phyloP scores from a whole-genome alignment of 306 rosid genomes.

The Sicyos baderoa region DNA sequence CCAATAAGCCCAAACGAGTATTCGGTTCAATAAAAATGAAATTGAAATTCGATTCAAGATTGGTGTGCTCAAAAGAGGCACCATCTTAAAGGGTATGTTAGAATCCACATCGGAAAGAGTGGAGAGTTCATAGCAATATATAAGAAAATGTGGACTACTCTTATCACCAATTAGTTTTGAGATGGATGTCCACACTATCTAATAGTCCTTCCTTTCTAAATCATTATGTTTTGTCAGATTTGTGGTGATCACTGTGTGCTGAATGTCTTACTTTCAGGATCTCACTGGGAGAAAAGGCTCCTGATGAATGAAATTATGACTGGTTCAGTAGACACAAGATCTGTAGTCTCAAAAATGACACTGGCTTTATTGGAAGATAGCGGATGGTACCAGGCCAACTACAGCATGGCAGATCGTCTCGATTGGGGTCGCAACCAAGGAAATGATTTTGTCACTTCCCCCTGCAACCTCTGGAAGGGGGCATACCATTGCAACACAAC shows the following conservation, averaged over 20 bases:
- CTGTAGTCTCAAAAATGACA: slow-evolving; percentile 97
- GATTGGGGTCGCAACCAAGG: slow-evolving; percentile 99
- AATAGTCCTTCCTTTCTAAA: background rate
- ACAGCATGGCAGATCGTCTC: slow-evolving; percentile 92
- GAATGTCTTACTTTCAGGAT: slow-evolving; percentile 56
- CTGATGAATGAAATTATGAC: slow-evolving; percentile 99
- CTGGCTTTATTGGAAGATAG: slow-evolving; percentile 92
- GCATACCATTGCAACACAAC: slow-evolving; percentile 92
- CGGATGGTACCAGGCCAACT: slow-evolving; percentile 97
- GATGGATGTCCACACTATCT: no score
- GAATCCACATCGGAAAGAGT: no score
- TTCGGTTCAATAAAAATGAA: no score
- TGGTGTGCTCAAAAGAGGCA: no score
- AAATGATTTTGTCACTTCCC: slow-evolving; percentile 73
- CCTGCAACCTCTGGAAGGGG: slow-evolving; percentile 94
- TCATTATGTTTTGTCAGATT: background rate
- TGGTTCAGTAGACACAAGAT: slow-evolving; percentile 96
- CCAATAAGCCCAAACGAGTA: no score
- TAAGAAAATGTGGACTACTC: no score
- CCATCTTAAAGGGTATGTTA: no score
- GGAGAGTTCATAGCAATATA: no score
- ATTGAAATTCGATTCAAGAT: no score
- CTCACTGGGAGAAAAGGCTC: slow-evolving; percentile 98
- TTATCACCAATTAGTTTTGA: no score
- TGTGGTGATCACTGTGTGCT: no score